Percentiles rank a stretch among this genome's conserved stretches.
phyloP scores from a whole-genome alignment of 441 rosid genomes.

The Francoa sonchifolia region DNA sequence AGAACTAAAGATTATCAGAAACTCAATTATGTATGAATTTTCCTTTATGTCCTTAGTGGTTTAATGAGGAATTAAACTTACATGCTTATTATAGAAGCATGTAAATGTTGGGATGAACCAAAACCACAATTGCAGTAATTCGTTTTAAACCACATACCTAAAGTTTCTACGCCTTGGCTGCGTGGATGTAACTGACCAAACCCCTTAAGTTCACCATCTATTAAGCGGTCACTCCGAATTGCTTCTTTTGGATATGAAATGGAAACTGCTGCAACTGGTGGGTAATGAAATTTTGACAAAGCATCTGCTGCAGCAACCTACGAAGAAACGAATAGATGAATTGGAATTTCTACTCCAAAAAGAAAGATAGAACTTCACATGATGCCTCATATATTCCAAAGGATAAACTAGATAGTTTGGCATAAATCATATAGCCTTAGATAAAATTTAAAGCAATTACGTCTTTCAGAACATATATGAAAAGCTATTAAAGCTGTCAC shows the following conservation, averaged over 20 bases:
- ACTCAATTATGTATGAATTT: background rate
- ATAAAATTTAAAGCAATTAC: too few species aligned
- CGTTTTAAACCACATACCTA: conserved; percentile 32
- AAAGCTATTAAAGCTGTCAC: too few species aligned
- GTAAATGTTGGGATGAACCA: conserved; percentile 5
- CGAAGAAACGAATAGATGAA: conserved; percentile 3
- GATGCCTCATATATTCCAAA: background rate
- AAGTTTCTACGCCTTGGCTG: conserved; percentile 92
- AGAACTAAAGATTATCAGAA: conserved; percentile 3
- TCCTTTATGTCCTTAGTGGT: background rate
- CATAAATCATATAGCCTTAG: too few species aligned
- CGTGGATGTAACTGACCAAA: conserved; percentile 95
- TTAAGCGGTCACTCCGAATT: conserved; percentile 55
- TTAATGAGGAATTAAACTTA: background rate
- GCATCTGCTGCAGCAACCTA: conserved; percentile 74
- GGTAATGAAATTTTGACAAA: conserved; percentile 77
- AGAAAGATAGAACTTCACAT: background rate
- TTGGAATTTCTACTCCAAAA: background rate
- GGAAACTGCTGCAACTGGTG: conserved; percentile 91
- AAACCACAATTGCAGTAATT: conserved; percentile 2
- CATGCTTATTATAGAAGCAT: conserved; percentile 1
- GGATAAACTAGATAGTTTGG: background rate
- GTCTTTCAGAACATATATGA: too few species aligned
- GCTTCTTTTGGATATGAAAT: conserved; percentile 84
- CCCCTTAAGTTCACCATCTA: conserved; percentile 86